A percentile compares a stretch with the other conserved stretches of the same genome.
phyloP scores from a whole-genome alignment of 805 yeast species.

The Clavispora fructus region DNA sequence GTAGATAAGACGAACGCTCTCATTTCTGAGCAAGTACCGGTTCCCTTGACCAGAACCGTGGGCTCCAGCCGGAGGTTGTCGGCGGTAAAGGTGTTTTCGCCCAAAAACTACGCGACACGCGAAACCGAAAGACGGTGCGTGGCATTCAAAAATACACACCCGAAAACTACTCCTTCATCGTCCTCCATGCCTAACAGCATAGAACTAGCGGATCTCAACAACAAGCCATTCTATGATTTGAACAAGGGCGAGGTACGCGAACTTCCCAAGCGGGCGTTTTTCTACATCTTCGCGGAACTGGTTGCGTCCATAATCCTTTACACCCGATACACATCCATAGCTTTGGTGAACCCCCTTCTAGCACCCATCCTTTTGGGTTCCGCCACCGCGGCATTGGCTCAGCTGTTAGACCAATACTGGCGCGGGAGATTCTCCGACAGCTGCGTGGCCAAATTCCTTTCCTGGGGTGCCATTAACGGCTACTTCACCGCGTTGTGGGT shows the following conservation, averaged over 20 bases:
- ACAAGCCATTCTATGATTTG: conserved; percentile 13
- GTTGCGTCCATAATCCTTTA: conserved; percentile 23
- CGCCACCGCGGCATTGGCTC: conserved; percentile 38
- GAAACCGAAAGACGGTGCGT: not conserved
- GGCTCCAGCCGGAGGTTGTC: not conserved
- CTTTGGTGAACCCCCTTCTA: conserved; percentile 19
- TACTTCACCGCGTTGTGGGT: conserved; percentile 52
- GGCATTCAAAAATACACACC: not conserved
- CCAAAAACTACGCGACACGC: not conserved
- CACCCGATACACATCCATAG: conserved; percentile 23
- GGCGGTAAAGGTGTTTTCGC: not conserved
- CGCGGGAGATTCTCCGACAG: conserved; percentile 27
- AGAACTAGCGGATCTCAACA: conserved; percentile 13
- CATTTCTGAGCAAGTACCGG: too few relatives aligned
- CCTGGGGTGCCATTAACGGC: conserved; percentile 63
- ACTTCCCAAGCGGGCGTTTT: conserved; percentile 4
- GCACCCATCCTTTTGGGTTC: conserved; percentile 38
- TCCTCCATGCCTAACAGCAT: conserved; percentile 10
- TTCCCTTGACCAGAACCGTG: too few relatives aligned
- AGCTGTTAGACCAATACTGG: conserved; percentile 31
- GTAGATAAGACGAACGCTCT: too few relatives aligned
- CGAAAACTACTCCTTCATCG: not conserved
- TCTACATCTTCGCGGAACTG: conserved; percentile 23
- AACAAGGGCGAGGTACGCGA: conserved; percentile 5
- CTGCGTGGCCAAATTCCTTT: conserved; percentile 40